Evolutionary conservation across 2,329 filamentous ascomycete genomes (phyloP).

Genomic region (Botrytis cinerea): DNA sequence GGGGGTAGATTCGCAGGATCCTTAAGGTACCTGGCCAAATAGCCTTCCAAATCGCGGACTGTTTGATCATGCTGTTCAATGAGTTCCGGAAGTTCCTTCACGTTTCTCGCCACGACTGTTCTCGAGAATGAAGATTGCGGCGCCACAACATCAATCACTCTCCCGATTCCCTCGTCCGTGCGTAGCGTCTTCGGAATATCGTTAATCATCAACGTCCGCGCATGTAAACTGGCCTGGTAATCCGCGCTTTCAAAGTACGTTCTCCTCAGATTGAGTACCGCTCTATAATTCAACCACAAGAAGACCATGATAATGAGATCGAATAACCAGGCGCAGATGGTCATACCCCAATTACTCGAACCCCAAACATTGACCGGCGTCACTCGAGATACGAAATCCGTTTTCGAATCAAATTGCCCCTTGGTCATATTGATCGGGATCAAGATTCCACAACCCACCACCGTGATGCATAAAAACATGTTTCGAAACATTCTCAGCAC

Average conservation of each 20-base stretch:
- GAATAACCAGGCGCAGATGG: conserved; percentile 63
- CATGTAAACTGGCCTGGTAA: conserved; percentile 84
- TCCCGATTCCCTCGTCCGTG: conserved; percentile 83
- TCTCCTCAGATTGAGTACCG: conserved; percentile 69
- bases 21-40: conserved; percentile 87
- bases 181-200: conserved; percentile 78
- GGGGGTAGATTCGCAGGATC: conserved; percentile 79
- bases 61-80: conserved; percentile 81
- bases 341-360: conserved; percentile 58
- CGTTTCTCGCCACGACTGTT: conserved; percentile 84
- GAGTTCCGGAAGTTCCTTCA: conserved; percentile 82
- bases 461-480: conserved; percentile 72
- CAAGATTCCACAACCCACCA: conserved; percentile 75
- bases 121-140: conserved; percentile 77
- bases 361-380: conserved; percentile 59
- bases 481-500: conserved; percentile 91
- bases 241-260: conserved; percentile 83
- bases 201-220: conserved; percentile 72
- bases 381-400: conserved; percentile 56
- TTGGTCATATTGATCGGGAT: conserved; percentile 75
- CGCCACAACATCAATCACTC: conserved; percentile 77
- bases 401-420: conserved; percentile 42
- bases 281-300: conserved; percentile 87
- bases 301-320: conserved; percentile 77
- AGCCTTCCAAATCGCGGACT: conserved; percentile 78